Percentiles rank a stretch among this genome's conserved stretches.
Evolutionary conservation across 768 basidiomycete genomes (phyloP).

Genomic region (Hericium erinaceus): DNA sequence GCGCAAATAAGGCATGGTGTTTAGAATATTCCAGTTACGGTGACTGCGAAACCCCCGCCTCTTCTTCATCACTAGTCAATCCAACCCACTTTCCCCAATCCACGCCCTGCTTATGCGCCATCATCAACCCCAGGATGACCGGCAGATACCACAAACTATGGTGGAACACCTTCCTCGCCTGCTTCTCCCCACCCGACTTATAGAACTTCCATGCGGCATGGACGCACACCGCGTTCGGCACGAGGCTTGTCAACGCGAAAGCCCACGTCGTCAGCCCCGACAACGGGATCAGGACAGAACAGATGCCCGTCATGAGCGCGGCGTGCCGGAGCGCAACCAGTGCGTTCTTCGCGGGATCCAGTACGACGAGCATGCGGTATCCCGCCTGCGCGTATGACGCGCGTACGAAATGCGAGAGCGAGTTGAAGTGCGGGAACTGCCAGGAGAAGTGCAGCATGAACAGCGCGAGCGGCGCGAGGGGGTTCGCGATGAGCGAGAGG

Average conservation of each 20-base stretch:
- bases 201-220: slow-evolving; percentile 70
- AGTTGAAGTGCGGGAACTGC: slow-evolving; percentile 99
- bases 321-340: slow-evolving; percentile 82
- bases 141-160: slow-evolving; percentile 88
- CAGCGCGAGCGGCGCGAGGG: slow-evolving; percentile 71
- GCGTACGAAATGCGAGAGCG: slow-evolving; percentile 81
- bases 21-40: not conserved
- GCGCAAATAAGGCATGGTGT: too few species aligned
- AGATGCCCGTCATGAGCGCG: slow-evolving; percentile 65
- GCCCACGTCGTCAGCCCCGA: slow-evolving; percentile 89
- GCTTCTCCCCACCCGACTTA: slow-evolving; percentile 59
- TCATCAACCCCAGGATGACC: slow-evolving; percentile 82
- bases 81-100: slow-evolving; percentile 66
- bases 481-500: slow-evolving; percentile 58
- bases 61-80: slow-evolving; percentile 12
- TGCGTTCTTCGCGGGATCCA: slow-evolving; percentile 70
- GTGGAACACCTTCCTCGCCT: slow-evolving; percentile 71
- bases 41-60: not conserved
- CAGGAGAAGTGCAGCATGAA: slow-evolving; percentile 87
- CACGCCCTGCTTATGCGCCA: slow-evolving; percentile 86
- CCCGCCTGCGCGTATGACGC: slow-evolving; percentile 88
- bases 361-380: slow-evolving; percentile 85
- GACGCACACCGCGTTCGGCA: slow-evolving; percentile 67
- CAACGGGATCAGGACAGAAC: slow-evolving; percentile 73
- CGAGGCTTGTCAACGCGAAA: slow-evolving; percentile 68